Base-by-base conservation (phyloP, 75 land plant species). In the Ceratopteris richardii region DNA sequence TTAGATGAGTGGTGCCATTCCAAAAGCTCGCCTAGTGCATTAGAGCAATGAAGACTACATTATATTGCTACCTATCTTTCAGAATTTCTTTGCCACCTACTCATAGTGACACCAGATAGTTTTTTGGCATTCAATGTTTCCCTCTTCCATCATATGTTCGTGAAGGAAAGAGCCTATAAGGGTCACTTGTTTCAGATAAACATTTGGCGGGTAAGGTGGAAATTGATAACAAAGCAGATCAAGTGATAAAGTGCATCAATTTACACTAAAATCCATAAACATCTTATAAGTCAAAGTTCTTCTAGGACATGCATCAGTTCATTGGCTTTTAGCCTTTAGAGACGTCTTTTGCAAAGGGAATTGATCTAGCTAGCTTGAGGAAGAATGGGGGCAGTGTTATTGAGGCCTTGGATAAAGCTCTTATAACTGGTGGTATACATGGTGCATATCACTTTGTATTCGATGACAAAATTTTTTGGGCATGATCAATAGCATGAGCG, bases 81-180 rank as follows among this genome's bases (percentile, higher is more conserved):
- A 58, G 96, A 89, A 68, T 57, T 86, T 67, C 67, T 94, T 54
- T 81, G 81, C 17, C 89, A 83, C 72, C 61, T 94, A 46, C 62
- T 94, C 22, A 52, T 78, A 47, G 71, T 81, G 41, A 79, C 71
- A 13, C 98, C 98, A 47, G 98, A 94, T 62, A 85, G 96, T 36
- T 94, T 94, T 80, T 85, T 94, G 59, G 82, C 87, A 18, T 76
- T 94, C 43, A 90, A 94, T 94, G 96, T 60, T 94, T 94, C 61
- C 98, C 96, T 56, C 62, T 94, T 44, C 98, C 90, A 28, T 28
- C 63, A 1, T 71, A 74, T 83, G 76, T 94, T 0, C 57, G 23
- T 43, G 19, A 25, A 16, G 54, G 28, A 16, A 58, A 58, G 11
- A 42, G 17, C 50, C 2, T 5, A 2, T 5, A 5, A 50, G 9